Evolutionary conservation across 768 basidiomycete species (phyloP).

Genomic region (Tulasnella sp.): DNA sequence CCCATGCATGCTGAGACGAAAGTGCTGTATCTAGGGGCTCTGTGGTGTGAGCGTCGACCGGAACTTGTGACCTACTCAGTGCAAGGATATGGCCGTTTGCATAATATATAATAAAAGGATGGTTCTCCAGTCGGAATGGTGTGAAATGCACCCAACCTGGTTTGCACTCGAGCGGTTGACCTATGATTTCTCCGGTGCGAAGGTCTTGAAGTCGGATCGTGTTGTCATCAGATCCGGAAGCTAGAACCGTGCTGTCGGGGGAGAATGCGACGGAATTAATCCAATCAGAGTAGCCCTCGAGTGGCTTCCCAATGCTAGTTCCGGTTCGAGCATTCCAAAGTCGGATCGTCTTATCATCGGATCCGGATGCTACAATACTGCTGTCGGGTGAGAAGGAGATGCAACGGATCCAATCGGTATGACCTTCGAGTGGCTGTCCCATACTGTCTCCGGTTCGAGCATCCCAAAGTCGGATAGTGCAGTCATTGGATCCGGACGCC

Average conservation of each 20-base stretch:
- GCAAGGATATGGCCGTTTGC: too few species aligned
- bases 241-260: not conserved
- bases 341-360: not conserved
- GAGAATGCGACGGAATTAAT: conserved; percentile 10
- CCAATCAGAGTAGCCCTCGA: not conserved
- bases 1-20: too few species aligned
- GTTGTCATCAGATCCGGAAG: not conserved
- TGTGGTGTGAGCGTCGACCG: too few species aligned
- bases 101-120: too few species aligned
- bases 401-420: not conserved
- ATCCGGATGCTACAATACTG: not conserved
- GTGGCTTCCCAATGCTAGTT: not conserved
- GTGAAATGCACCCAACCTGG: too few species aligned
- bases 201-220: conserved; percentile 3
- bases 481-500: conserved; percentile 5
- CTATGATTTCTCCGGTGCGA: not conserved
- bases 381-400: not conserved
- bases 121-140: too few species aligned
- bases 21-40: too few species aligned
- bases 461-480: not conserved
- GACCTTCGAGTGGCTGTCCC: not conserved
- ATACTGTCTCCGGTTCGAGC: not conserved
- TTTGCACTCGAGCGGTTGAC: too few species aligned
- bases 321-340: conserved; percentile 3
- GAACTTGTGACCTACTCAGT: too few species aligned